Evolutionary conservation across 2,329 filamentous ascomycete genomes (phyloP), one percentile per base, ranked within the genome.

Genomic region (Trichoderma atroviride): DNA sequence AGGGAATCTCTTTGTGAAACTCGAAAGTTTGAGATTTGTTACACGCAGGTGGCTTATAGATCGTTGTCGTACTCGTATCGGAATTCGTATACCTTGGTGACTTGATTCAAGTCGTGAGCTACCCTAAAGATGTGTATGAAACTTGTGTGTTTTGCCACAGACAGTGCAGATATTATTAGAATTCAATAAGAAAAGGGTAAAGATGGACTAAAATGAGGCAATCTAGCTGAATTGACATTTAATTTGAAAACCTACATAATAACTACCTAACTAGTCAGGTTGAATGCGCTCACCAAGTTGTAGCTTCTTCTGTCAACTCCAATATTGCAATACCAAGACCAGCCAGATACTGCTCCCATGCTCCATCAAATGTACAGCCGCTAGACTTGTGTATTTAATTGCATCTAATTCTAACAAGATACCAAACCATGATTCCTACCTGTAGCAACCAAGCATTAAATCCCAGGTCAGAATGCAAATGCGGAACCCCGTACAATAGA

Each of bases 61-160:
- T n/a, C 50, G 22, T 5, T 29, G 14, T 24, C 57, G 60, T 63
- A 63, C 29, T 63, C 60, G 60, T 53, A 53, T 63, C 24, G 13
- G 60, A 24, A 53, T 33, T 63, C 60, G 60, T 63, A 63, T 53
- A 33, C 1, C 9, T 33, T 3, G n/a, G 4, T 35, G 13, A 33
- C 19, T 5, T 3, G 16, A 29, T 24, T 16, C 3, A 5, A 14
- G 10, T 10, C 4, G 7, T 52, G 43, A 24, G 31, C 16, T 52
- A 53, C 47, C 60, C 60, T 53, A 24, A 5, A 53, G 10, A 10
- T 6, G 3, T 22, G 27, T 29, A 63, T 5, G 7, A 33, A 52
- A 13, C 13, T 13, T 2, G 47, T 11, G 11, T 22, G 9, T 3
- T 24, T 24, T n/a, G n/a, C 4, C 11, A 24, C 19, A 24, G 47